These are phyloP conservation scores for Postia placenta DNA, from an alignment of 768 basidiomycete genomes.

Conservation along the genomic window DNA sequence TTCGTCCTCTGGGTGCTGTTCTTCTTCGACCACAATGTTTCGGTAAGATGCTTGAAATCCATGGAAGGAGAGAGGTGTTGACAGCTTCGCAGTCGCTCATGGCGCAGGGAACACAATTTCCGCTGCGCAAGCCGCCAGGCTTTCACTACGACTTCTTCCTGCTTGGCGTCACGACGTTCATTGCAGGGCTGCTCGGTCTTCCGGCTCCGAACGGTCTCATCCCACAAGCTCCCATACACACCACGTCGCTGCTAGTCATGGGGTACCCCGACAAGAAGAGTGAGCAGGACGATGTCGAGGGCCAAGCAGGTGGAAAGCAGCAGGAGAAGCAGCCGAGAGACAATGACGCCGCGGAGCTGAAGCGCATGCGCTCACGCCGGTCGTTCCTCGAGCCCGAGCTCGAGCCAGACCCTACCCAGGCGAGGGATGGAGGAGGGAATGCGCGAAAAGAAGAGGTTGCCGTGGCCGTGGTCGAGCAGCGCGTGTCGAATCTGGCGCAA, in stretches of 20 bases:
- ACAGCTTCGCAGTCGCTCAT: conserved; percentile 65
- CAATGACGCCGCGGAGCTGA: not conserved
- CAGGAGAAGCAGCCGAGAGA: not conserved
- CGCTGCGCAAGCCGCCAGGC: conserved; percentile 84
- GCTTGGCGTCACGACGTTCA: conserved; percentile 84
- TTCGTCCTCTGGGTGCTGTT: conserved; percentile 85
- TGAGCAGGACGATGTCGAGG: conserved; percentile 31
- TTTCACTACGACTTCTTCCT: conserved; percentile 90
- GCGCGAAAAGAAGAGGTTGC: conserved; percentile 43
- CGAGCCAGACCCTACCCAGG: conserved; percentile 21
- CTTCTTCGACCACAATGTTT: conserved; percentile 94
- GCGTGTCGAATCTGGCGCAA: conserved; percentile 87
- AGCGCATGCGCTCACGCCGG: conserved; percentile 1
- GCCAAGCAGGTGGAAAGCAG: conserved; percentile 15
- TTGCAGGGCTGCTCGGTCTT: conserved; percentile 79
- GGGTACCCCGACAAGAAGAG: conserved; percentile 35
- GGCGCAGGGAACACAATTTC: conserved; percentile 86
- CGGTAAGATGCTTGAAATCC: too few relatives aligned
- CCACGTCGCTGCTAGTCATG: conserved; percentile 71
- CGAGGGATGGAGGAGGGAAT: conserved; percentile 18
- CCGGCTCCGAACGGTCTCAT: conserved; percentile 86
- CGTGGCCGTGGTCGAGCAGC: conserved; percentile 80
- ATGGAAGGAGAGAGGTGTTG: not conserved
- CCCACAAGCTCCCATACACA: conserved; percentile 91
- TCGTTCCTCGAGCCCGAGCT: conserved; percentile 11